phyloP scores from a whole-genome alignment of 768 basidiomycete genomes.

The Amanita brunnescens region DNA sequence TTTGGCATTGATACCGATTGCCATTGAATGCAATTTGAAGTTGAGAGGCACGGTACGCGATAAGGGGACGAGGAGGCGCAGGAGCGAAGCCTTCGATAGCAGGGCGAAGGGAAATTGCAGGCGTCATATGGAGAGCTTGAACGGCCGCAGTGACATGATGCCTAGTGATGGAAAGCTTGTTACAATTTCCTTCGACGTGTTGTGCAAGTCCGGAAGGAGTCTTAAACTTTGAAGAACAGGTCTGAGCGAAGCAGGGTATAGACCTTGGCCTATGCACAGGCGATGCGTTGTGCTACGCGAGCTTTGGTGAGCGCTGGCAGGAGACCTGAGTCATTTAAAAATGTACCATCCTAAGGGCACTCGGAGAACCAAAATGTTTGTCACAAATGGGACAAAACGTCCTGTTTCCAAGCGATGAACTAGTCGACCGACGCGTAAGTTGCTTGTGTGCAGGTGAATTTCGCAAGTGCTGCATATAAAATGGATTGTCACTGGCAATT shows the following conservation, averaged over 20 bases:
- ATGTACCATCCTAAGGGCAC: neutral
- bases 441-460: neutral
- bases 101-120: constrained; percentile 27
- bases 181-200: constrained; percentile 34
- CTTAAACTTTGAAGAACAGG: constrained; percentile 25
- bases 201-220: constrained; percentile 26
- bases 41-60: constrained; percentile 21
- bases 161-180: constrained; percentile 20
- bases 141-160: constrained; percentile 28
- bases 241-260: neutral
- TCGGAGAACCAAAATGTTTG: neutral
- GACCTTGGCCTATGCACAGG: neutral
- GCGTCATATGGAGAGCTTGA: constrained; percentile 21
- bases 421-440: neutral
- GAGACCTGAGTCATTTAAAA: neutral
- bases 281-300: neutral
- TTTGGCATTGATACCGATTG: constrained; percentile 28
- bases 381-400: neutral
- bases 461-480: neutral
- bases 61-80: constrained; percentile 7
- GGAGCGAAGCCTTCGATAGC: constrained; percentile 12
- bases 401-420: neutral
- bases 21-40: constrained; percentile 29
- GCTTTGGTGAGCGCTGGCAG: neutral
- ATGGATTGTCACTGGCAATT: no score